A percentile compares a stretch with the other conserved stretches of the same genome.
phyloP scores from a whole-genome alignment of 2,329 filamentous ascomycete species.

The Alternaria sp. region DNA sequence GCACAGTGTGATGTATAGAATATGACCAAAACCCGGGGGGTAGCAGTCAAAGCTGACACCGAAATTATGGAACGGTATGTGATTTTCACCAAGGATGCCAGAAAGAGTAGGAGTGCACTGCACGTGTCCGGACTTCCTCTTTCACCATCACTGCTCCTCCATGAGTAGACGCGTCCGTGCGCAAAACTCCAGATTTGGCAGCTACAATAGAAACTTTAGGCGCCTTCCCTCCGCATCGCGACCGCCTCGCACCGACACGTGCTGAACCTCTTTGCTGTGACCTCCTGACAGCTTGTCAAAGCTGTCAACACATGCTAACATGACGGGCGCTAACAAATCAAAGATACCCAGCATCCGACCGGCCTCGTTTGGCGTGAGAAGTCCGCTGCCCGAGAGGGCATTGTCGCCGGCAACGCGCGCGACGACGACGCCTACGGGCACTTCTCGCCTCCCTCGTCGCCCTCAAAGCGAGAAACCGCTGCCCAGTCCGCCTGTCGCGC shows the following conservation, averaged over 20 bases:
- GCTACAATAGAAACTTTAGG: background rate
- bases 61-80: background rate
- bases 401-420: background rate
- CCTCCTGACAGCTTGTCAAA: conserved; percentile 8
- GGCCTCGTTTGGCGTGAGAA: conserved; percentile 13
- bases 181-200: background rate
- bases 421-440: conserved; percentile 8
- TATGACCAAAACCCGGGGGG: background rate
- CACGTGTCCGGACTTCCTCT: conserved; percentile 2
- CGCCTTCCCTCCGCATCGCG: background rate
- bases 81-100: background rate
- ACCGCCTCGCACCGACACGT: background rate
- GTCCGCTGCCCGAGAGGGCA: conserved; percentile 12
- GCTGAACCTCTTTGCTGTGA: background rate
- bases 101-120: background rate
- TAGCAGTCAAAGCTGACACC: fast-evolving
- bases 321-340: conserved; percentile 5
- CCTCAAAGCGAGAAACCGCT: conserved; percentile 46
- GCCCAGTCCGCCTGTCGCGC: conserved; percentile 47
- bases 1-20: background rate
- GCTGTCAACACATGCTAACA: conserved; percentile 7
- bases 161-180: background rate
- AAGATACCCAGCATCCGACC: conserved; percentile 15
- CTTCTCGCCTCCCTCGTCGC: conserved; percentile 41
- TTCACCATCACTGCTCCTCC: conserved; percentile 15